These are phyloP conservation scores for Diversispora epigaea DNA, from an alignment of 192 early-diverging fungal genomes.

Conservation along the genomic window DNA sequence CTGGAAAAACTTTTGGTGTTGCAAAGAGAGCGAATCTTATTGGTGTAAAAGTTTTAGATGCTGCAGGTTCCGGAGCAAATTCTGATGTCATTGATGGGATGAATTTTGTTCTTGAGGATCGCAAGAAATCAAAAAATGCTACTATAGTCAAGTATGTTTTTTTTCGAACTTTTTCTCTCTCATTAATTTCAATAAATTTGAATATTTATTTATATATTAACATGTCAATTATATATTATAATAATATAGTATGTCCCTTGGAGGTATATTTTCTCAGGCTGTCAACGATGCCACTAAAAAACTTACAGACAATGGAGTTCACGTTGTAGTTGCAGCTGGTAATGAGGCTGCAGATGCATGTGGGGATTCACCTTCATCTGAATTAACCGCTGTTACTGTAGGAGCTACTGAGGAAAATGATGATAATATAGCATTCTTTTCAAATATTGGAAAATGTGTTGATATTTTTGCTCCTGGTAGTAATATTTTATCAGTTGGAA, in stretches of 20 bases:
- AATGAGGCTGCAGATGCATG: slow-evolving; percentile 70
- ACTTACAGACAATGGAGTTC: slow-evolving; percentile 60
- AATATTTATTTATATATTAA: too few species aligned
- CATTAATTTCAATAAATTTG: too few species aligned
- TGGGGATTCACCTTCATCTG: slow-evolving; percentile 52
- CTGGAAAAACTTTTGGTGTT: slow-evolving; percentile 52
- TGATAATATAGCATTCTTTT: slow-evolving; percentile 78
- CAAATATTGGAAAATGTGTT: slow-evolving; percentile 88
- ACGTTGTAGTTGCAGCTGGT: slow-evolving; percentile 76
- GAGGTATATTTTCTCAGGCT: slow-evolving; percentile 48
- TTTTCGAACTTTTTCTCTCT: not conserved
- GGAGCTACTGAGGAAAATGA: slow-evolving; percentile 78
- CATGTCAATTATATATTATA: too few species aligned
- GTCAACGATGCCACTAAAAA: slow-evolving; percentile 51
- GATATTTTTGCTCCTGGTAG: slow-evolving; percentile 91
- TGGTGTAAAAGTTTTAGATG: slow-evolving; percentile 57
- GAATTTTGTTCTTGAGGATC: slow-evolving; percentile 43
- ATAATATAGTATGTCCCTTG: slow-evolving; percentile 44
- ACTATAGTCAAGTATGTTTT: slow-evolving; percentile 14
- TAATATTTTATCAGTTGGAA: slow-evolving; percentile 53
- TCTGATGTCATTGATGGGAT: slow-evolving; percentile 65
- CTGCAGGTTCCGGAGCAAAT: slow-evolving; percentile 50
- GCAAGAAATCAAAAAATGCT: not conserved
- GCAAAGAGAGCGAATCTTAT: slow-evolving; percentile 60
- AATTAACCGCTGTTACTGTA: slow-evolving; percentile 69